Evolutionary conservation across 345 rosid species (phyloP).

Genomic region (Eucalyptus polyanthemos): DNA sequence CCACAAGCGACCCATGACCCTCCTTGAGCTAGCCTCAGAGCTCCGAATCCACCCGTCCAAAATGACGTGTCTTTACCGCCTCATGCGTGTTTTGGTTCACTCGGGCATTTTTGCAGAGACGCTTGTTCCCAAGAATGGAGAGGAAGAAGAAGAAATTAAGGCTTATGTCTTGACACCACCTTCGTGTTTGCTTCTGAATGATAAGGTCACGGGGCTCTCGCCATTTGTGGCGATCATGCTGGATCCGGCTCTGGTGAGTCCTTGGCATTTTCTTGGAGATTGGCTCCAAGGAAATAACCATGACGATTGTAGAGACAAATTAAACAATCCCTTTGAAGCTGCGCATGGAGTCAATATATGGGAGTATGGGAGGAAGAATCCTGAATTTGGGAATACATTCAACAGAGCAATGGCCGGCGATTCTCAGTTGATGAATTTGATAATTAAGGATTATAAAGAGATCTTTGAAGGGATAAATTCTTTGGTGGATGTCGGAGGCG

Average conservation of each 20-base stretch:
- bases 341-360: too few relatives aligned
- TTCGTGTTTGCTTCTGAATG: constrained; percentile 15
- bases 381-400: too few relatives aligned
- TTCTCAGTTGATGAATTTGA: too few relatives aligned
- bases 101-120: constrained; percentile 14
- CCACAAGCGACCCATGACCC: constrained; percentile 24
- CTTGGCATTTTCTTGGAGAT: constrained; percentile 15
- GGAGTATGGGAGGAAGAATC: too few relatives aligned
- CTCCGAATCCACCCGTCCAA: constrained; percentile 18
- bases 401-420: too few relatives aligned
- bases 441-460: too few relatives aligned
- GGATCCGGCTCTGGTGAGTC: background rate
- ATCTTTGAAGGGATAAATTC: too few relatives aligned
- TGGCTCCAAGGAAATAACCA: constrained; percentile 8
- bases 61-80: background rate
- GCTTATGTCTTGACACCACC: constrained; percentile 18
- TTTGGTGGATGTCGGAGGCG: too few relatives aligned
- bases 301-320: background rate
- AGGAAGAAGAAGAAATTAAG: background rate
- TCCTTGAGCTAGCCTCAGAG: constrained; percentile 11
- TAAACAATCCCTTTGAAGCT: background rate
- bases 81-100: constrained; percentile 29
- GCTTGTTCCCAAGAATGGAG: background rate
- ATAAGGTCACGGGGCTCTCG: constrained; percentile 9
- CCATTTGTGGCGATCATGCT: constrained; percentile 12